These are phyloP conservation scores for Pleomassaria siparia DNA, from an alignment of 2,329 filamentous ascomycete species.

Conservation along the genomic window DNA sequence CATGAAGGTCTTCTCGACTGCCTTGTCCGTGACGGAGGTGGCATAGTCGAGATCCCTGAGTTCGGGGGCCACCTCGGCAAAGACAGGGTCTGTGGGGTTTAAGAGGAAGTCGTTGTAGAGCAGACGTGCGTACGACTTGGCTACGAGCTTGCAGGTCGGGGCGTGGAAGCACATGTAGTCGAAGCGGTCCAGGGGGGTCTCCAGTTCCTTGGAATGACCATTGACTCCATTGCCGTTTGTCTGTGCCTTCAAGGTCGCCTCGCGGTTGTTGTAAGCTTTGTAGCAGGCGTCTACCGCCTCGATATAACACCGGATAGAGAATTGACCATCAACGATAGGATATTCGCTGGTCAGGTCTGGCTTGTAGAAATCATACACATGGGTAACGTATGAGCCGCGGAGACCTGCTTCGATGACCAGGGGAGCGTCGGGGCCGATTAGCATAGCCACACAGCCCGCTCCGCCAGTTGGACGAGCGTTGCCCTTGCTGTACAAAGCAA, in stretches of 20 bases:
- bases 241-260: constrained; percentile 49
- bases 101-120: constrained; percentile 56
- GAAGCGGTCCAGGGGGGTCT: constrained; percentile 54
- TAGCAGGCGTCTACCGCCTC: constrained; percentile 57
- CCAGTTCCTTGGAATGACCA: constrained; percentile 39
- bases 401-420: constrained; percentile 53
- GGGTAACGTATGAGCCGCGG: constrained; percentile 54
- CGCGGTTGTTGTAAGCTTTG: constrained; percentile 55
- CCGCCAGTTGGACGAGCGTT: constrained; percentile 56
- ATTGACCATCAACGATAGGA: constrained; percentile 56
- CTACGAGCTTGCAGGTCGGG: constrained; percentile 57
- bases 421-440: constrained; percentile 54
- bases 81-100: constrained; percentile 51
- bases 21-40: constrained; percentile 53
- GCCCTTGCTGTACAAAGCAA: constrained; percentile 58
- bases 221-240: constrained; percentile 41
- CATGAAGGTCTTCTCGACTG: constrained; percentile 57
- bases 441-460: constrained; percentile 57
- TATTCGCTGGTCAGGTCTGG: constrained; percentile 57
- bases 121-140: constrained; percentile 56
- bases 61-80: constrained; percentile 53
- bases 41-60: constrained; percentile 50
- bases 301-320: constrained; percentile 56
- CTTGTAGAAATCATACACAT: constrained; percentile 60
- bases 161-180: constrained; percentile 59